These are phyloP conservation scores for Ogataea pini DNA, from an alignment of 805 yeast species.

Conservation along the genomic window DNA sequence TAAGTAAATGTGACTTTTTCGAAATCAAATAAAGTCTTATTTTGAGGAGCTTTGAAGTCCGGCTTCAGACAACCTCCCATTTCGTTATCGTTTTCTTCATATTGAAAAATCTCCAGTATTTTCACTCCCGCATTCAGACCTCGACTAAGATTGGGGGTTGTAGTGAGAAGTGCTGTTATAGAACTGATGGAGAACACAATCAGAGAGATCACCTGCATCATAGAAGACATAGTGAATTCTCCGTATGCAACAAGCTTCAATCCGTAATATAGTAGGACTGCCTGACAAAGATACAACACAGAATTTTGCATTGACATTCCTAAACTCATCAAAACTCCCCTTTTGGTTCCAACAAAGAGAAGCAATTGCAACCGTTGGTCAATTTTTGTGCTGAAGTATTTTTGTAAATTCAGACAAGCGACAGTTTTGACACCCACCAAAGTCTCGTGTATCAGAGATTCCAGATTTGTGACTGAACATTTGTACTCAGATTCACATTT, in stretches of 20 bases:
- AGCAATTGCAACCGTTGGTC: slow-evolving; percentile 34
- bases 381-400: slow-evolving; percentile 46
- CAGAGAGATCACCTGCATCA: slow-evolving; percentile 70
- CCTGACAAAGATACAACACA: slow-evolving; percentile 61
- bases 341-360: slow-evolving; percentile 41
- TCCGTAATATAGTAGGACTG: slow-evolving; percentile 78
- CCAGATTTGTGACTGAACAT: slow-evolving; percentile 52
- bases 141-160: slow-evolving; percentile 77
- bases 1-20: slow-evolving; percentile 51
- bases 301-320: slow-evolving; percentile 62
- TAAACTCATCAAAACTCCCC: slow-evolving; percentile 65
- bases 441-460: slow-evolving; percentile 52
- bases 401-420: slow-evolving; percentile 52
- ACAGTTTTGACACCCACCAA: slow-evolving; percentile 65
- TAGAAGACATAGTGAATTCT: slow-evolving; percentile 55
- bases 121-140: slow-evolving; percentile 74
- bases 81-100: slow-evolving; percentile 40
- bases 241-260: slow-evolving; percentile 61
- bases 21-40: slow-evolving; percentile 39
- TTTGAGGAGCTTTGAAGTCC: background rate
- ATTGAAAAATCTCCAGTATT: slow-evolving; percentile 43
- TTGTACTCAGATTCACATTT: slow-evolving; percentile 62
- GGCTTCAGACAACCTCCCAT: slow-evolving; percentile 39
- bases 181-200: slow-evolving; percentile 71
- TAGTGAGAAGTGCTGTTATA: slow-evolving; percentile 57